A percentile compares a stretch with the other conserved stretches of the same genome.
Conservation (phyloP, 352 stramenopile genomes). For the Phytophthora europaea region DNA sequence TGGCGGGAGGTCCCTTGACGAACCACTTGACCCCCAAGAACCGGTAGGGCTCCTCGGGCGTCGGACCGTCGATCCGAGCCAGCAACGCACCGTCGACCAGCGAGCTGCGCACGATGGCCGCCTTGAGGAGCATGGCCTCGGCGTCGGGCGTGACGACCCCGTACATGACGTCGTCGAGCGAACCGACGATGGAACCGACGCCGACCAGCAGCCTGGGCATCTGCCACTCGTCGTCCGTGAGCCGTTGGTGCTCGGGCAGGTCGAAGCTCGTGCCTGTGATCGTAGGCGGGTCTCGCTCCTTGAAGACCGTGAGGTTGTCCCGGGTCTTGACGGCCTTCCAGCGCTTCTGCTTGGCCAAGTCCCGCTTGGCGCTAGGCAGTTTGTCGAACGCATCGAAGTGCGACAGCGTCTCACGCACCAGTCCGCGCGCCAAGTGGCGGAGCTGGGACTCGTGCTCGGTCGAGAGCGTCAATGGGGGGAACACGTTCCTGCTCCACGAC, state of each 20-base stretch:
- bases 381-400: constrained; percentile 45
- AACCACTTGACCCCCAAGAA: constrained; percentile 69
- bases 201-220: constrained; percentile 57
- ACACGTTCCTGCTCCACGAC: constrained; percentile 43
- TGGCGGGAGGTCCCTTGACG: constrained; percentile 46
- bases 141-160: constrained; percentile 51
- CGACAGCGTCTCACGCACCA: constrained; percentile 46
- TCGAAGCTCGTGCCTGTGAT: constrained; percentile 40
- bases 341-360: constrained; percentile 37
- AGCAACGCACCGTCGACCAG: constrained; percentile 55
- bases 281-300: constrained; percentile 49
- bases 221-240: constrained; percentile 53
- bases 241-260: constrained; percentile 33
- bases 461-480: constrained; percentile 40
- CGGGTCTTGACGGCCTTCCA: constrained; percentile 60
- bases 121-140: constrained; percentile 51
- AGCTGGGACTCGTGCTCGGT: constrained; percentile 37
- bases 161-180: constrained; percentile 76
- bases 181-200: constrained; percentile 52
- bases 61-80: constrained; percentile 41
- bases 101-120: constrained; percentile 42
- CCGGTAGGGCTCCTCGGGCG: constrained; percentile 41
- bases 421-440: constrained; percentile 31
- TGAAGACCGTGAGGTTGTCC: constrained; percentile 51
- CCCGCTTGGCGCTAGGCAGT: constrained; percentile 15